phyloP scores from a whole-genome alignment of 768 basidiomycete species.

The Leccinum pellstonianum region DNA sequence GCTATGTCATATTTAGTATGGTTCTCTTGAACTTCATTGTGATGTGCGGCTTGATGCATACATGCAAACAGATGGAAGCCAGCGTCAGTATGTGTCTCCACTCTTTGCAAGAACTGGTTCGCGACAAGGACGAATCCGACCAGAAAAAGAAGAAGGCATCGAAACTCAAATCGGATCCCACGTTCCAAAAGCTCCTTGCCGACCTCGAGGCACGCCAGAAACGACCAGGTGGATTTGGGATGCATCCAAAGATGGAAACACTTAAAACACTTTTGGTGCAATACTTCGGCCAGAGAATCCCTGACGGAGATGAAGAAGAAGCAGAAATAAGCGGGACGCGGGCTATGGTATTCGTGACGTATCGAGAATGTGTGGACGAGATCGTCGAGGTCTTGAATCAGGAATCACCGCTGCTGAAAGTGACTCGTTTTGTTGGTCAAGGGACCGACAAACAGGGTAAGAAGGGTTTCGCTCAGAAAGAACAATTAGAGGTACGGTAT shows the following conservation, averaged over 20 bases:
- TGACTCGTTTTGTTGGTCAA: constrained; percentile 89
- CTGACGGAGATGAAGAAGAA: constrained; percentile 40
- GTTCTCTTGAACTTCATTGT: not conserved
- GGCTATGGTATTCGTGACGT: constrained; percentile 95
- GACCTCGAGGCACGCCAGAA: constrained; percentile 63
- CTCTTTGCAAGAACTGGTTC: constrained; percentile 50
- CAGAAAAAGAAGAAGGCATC: constrained; percentile 40
- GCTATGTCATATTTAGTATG: constrained; percentile 88
- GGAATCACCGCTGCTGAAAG: constrained; percentile 76
- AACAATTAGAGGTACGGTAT: constrained; percentile 76
- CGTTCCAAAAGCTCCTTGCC: constrained; percentile 62
- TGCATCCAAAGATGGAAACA: constrained; percentile 93
- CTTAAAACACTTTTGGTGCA: constrained; percentile 71
- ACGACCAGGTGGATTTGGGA: constrained; percentile 45
- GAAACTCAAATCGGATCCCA: constrained; percentile 50
- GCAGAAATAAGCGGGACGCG: constrained; percentile 46
- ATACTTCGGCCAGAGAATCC: constrained; percentile 57
- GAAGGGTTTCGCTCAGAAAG: constrained; percentile 87
- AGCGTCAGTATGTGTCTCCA: constrained; percentile 78
- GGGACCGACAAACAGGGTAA: constrained; percentile 80
- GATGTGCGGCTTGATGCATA: not conserved
- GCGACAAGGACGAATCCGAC: constrained; percentile 35
- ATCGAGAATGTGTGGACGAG: constrained; percentile 86
- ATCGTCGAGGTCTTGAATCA: constrained; percentile 77
- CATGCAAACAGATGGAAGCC: constrained; percentile 64